Percentiles rank a stretch among this genome's conserved stretches.
Conservation (phyloP, 495 filamentous ascomycete species). For the Xylaria nigripes region DNA sequence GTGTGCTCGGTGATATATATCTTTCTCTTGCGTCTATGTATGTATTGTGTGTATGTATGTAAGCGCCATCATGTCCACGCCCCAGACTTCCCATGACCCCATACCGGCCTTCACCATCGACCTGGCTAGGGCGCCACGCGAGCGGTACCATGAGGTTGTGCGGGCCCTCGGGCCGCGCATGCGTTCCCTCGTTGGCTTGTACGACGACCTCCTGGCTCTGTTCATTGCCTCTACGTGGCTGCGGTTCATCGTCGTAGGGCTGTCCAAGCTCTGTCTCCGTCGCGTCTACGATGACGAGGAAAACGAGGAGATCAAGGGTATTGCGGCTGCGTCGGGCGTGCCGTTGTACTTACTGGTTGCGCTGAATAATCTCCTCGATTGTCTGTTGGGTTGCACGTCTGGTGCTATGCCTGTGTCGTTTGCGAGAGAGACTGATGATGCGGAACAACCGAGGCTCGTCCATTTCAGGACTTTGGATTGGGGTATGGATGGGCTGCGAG, state of each 20-base stretch:
- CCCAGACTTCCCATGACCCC: background rate
- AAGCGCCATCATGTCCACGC: constrained; percentile 1
- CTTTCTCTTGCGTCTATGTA: no score
- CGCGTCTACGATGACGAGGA: constrained; percentile 49
- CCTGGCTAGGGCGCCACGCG: constrained; percentile 47
- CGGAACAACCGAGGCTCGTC: constrained; percentile 31
- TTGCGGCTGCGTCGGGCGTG: constrained; percentile 44
- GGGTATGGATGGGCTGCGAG: constrained; percentile 53
- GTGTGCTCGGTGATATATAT: no score
- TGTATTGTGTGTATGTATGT: no score
- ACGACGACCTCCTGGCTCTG: constrained; percentile 33
- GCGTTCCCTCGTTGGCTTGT: constrained; percentile 35
- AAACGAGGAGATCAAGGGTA: constrained; percentile 53
- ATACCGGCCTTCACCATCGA: constrained; percentile 47
- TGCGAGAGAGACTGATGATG: background rate
- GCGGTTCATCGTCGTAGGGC: background rate
- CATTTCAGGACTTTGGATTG: constrained; percentile 64
- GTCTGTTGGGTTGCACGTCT: constrained; percentile 59
- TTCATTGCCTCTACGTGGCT: constrained; percentile 10
- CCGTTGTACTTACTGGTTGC: constrained; percentile 52
- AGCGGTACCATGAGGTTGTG: constrained; percentile 47
- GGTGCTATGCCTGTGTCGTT: constrained; percentile 25
- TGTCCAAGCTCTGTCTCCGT: constrained; percentile 33
- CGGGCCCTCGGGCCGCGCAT: constrained; percentile 36
- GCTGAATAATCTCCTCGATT: constrained; percentile 55